A percentile compares a stretch with the other conserved stretches of the same genome.
phyloP scores from a whole-genome alignment of 208 protist species.

The Acanthamoeba divionensis region DNA sequence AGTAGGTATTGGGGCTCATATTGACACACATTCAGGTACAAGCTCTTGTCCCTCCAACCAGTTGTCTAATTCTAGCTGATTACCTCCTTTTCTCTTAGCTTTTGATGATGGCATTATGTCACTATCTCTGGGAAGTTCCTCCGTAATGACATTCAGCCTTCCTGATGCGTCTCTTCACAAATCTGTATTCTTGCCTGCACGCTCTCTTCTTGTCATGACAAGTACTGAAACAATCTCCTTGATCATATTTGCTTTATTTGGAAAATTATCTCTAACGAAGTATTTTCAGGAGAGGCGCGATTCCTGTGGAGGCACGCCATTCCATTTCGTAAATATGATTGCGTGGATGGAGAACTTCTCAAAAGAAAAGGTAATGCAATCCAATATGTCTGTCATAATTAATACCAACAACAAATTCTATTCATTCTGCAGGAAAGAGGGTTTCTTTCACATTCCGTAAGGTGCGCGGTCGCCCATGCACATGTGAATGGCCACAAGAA shows the following conservation, averaged over 20 bases:
- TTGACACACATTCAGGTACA: constrained; percentile 18
- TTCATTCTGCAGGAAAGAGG: background rate
- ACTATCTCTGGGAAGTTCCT: background rate
- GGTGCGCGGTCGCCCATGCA: background rate
- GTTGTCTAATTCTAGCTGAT: too few relatives aligned
- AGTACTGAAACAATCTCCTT: background rate
- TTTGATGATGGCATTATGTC: constrained; percentile 23
- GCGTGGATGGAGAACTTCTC: background rate
- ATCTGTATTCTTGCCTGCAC: background rate
- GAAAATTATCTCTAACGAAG: background rate
- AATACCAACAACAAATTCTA: background rate
- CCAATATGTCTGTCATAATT: background rate
- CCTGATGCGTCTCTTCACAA: constrained; percentile 3
- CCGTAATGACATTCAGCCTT: background rate
- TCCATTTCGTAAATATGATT: background rate
- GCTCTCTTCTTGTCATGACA: constrained; percentile 27
- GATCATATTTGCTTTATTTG: too few relatives aligned
- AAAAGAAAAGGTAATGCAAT: background rate
- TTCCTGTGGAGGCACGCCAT: constrained; percentile 24
- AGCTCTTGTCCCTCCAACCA: background rate
- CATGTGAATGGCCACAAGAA: background rate
- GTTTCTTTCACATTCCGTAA: constrained; percentile 29
- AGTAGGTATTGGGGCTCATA: constrained; percentile 1
- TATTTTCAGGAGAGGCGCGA: background rate
- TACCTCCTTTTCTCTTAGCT: too few relatives aligned